phyloP scores from a whole-genome alignment of 306 rosid genomes.

The Vachellia collinsii region DNA sequence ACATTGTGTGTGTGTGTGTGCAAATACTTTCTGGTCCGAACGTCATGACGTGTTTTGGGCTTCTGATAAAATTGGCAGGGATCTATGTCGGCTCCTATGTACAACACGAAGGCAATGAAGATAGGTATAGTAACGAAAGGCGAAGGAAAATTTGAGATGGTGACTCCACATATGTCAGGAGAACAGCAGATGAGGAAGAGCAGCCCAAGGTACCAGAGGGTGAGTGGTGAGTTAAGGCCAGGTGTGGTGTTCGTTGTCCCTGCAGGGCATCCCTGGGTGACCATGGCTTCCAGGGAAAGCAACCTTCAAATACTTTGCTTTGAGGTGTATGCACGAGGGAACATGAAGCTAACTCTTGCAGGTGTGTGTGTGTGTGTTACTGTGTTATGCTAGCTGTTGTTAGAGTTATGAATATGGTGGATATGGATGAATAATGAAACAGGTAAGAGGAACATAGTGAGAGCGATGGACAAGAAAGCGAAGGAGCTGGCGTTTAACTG shows the following conservation, averaged over 20 bases:
- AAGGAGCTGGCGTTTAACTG: slow-evolving; percentile 54
- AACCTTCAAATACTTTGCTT: slow-evolving; percentile 58
- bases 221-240: slow-evolving; percentile 36
- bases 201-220: slow-evolving; percentile 36
- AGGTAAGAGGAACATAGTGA: slow-evolving; percentile 64
- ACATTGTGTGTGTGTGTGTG: background rate
- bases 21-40: background rate
- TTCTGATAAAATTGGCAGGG: slow-evolving; percentile 37
- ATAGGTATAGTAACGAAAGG: slow-evolving; percentile 55
- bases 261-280: slow-evolving; percentile 61
- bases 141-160: slow-evolving; percentile 61
- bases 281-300: slow-evolving; percentile 35
- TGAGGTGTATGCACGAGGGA: slow-evolving; percentile 57
- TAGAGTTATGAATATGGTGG: background rate
- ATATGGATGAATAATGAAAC: background rate
- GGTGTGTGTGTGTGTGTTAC: slow-evolving; percentile 38
- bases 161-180: slow-evolving; percentile 53
- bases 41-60: background rate
- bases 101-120: slow-evolving; percentile 58
- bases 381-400: background rate
- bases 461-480: slow-evolving; percentile 51
- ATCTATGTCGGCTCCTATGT: slow-evolving; percentile 50
- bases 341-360: slow-evolving; percentile 49
- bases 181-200: background rate
- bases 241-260: slow-evolving; percentile 60